These are phyloP conservation scores for Achlya hypogyna DNA, from an alignment of 352 stramenopile species.

Conservation along the genomic window DNA sequence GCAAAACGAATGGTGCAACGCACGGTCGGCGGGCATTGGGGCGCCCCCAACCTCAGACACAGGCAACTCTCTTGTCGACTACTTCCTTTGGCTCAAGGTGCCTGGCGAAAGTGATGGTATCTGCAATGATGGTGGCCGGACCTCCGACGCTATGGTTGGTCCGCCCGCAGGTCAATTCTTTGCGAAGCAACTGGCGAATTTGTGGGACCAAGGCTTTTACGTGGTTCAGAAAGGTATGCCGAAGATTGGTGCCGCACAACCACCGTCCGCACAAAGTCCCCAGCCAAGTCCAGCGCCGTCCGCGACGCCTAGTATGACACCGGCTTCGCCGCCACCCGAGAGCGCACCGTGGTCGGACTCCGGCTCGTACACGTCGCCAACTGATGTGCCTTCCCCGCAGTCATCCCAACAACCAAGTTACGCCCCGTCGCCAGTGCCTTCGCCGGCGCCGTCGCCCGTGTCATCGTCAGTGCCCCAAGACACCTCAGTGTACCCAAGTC, in stretches of 20 bases:
- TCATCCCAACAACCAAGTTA: too few relatives aligned
- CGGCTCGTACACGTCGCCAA: too few relatives aligned
- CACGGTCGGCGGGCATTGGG: constrained; percentile 39
- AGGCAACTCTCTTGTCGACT: constrained; percentile 39
- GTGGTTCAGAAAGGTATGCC: constrained; percentile 36
- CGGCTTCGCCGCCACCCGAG: too few relatives aligned
- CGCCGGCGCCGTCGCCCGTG: too few relatives aligned
- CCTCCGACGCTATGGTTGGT: constrained; percentile 27
- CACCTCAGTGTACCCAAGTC: too few relatives aligned
- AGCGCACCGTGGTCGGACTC: too few relatives aligned
- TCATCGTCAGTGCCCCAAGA: too few relatives aligned
- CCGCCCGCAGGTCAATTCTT: constrained; percentile 40
- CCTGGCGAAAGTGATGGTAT: constrained; percentile 51
- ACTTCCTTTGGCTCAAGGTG: constrained; percentile 56
- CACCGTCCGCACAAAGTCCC: neutral
- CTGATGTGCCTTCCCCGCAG: too few relatives aligned
- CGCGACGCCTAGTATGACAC: too few relatives aligned
- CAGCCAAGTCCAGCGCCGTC: neutral
- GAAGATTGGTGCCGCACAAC: neutral
- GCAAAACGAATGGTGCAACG: constrained; percentile 55
- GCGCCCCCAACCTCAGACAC: constrained; percentile 35
- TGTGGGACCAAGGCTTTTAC: constrained; percentile 41
- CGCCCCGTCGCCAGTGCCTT: too few relatives aligned
- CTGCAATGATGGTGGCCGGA: constrained; percentile 24
- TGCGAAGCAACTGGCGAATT: constrained; percentile 31